These are phyloP conservation scores for Corylus americana DNA, from an alignment of 306 rosid genomes.

Conservation along the genomic window DNA sequence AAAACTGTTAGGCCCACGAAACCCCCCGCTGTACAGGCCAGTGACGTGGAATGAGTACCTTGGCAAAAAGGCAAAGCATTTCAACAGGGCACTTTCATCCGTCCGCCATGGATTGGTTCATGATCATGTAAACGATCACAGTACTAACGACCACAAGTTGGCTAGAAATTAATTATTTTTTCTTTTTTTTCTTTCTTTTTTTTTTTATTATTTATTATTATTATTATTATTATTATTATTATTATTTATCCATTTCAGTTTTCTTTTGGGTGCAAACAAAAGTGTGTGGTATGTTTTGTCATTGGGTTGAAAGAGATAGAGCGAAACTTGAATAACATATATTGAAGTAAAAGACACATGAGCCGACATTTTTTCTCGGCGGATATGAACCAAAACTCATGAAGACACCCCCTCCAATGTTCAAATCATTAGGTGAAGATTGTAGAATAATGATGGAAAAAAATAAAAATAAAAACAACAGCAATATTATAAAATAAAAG, in stretches of 20 bases:
- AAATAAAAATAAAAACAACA: neutral
- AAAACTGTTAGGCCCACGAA: conserved; percentile 57
- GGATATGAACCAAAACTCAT: conserved; percentile 1
- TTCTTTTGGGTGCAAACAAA: conserved; percentile 22
- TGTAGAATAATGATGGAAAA: neutral
- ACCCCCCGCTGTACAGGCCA: conserved; percentile 66
- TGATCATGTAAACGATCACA: conserved; percentile 54
- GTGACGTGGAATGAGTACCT: conserved; percentile 93
- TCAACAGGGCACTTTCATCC: conserved; percentile 71
- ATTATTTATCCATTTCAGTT: neutral
- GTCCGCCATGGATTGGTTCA: conserved; percentile 50
- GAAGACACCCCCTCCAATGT: neutral
- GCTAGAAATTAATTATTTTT: conserved; percentile 22
- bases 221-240: too few relatives aligned
- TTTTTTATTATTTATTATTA: too few relatives aligned
- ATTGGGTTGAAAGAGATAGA: conserved; percentile 38
- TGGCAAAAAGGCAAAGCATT: conserved; percentile 74
- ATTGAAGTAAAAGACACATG: conserved; percentile 33
- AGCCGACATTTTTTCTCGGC: conserved; percentile 22
- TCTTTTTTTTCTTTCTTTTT: neutral
- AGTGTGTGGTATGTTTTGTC: conserved; percentile 34
- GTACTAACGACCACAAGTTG: conserved; percentile 41
- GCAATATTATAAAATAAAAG: neutral
- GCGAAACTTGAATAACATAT: conserved; percentile 24
- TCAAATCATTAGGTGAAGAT: neutral